Conservation (phyloP, 208 protist genomes). For the Sergeia podlipaevii region DNA sequence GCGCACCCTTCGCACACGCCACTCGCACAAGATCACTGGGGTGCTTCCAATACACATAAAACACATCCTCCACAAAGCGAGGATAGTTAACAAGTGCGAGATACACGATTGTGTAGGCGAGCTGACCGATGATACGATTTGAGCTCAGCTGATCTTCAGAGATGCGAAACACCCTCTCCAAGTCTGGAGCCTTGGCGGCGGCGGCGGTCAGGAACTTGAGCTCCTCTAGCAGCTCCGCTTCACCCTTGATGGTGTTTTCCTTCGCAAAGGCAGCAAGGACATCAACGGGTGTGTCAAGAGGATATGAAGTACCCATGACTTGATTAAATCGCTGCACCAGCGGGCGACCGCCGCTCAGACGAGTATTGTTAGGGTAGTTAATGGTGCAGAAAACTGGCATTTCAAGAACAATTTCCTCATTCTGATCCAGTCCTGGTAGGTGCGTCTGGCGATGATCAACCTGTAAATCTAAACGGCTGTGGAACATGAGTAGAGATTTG, state of each 20-base stretch:
- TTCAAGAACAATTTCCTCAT: slow-evolving; percentile 80
- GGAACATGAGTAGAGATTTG: slow-evolving; percentile 85
- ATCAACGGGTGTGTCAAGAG: slow-evolving; percentile 86
- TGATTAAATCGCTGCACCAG: slow-evolving; percentile 89
- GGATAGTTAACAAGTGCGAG: slow-evolving; percentile 75
- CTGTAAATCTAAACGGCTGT: slow-evolving; percentile 83
- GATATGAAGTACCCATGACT: slow-evolving; percentile 85
- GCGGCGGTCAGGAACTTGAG: slow-evolving; percentile 75
- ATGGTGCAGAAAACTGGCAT: slow-evolving; percentile 87
- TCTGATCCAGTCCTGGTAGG: slow-evolving; percentile 41
- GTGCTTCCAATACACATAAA: slow-evolving; percentile 61
- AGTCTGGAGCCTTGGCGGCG: slow-evolving; percentile 56
- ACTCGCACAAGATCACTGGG: slow-evolving; percentile 83
- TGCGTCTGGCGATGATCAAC: slow-evolving; percentile 71
- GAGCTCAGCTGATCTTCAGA: slow-evolving; percentile 77
- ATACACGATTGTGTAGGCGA: slow-evolving; percentile 90
- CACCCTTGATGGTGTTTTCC: slow-evolving; percentile 60
- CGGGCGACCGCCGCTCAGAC: slow-evolving; percentile 77
- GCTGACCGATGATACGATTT: slow-evolving; percentile 82
- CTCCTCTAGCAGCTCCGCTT: slow-evolving; percentile 75
- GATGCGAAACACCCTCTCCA: slow-evolving; percentile 80
- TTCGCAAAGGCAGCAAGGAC: slow-evolving; percentile 76
- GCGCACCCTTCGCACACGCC: slow-evolving; percentile 81
- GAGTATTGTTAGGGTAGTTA: slow-evolving; percentile 84
- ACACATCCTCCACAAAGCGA: slow-evolving; percentile 78